These are phyloP conservation scores for Penstemon barbatus DNA, from an alignment of 257 asterid genomes.

Conservation along the genomic window DNA sequence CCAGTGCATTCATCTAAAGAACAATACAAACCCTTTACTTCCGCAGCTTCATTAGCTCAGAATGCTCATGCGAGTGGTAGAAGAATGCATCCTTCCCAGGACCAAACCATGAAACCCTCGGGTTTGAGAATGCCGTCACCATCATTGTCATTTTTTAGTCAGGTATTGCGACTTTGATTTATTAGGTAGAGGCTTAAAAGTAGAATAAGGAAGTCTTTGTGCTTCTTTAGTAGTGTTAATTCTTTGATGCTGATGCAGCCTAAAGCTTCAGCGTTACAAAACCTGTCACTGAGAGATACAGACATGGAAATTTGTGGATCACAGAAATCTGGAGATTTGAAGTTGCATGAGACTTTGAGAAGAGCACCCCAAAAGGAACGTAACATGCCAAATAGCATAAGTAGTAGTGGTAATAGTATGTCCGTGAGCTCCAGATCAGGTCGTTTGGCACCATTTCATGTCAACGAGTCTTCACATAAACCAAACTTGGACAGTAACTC, in stretches of 20 bases:
- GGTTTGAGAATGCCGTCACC: constrained; percentile 97
- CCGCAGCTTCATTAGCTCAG: constrained; percentile 34
- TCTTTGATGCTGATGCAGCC: constrained; percentile 57
- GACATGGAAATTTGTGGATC: constrained; percentile 38
- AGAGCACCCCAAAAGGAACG: constrained; percentile 29
- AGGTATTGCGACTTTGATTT: constrained; percentile 52
- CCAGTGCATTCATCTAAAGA: constrained; percentile 37
- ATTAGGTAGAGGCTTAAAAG: constrained; percentile 25
- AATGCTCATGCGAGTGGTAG: constrained; percentile 39
- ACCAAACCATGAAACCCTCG: constrained; percentile 59
- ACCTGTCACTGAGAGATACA: constrained; percentile 39
- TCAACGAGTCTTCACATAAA: constrained; percentile 32
- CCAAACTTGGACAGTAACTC: constrained; percentile 32
- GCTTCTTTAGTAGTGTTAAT: constrained; percentile 28
- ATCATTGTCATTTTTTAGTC: constrained; percentile 79
- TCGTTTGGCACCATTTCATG: constrained; percentile 34
- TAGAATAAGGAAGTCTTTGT: constrained; percentile 12
- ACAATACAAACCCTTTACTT: constrained; percentile 33
- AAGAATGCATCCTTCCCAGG: constrained; percentile 37
- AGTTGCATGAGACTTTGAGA: constrained; percentile 36
- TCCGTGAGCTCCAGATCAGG: constrained; percentile 37
- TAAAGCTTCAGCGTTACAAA: constrained; percentile 47
- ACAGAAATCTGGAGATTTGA: constrained; percentile 41
- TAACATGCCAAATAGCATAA: constrained; percentile 29
- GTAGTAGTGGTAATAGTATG: constrained; percentile 31